Evolutionary conservation across 805 yeast species (phyloP).

Genomic region (Tetrapisispora taiwanensis): DNA sequence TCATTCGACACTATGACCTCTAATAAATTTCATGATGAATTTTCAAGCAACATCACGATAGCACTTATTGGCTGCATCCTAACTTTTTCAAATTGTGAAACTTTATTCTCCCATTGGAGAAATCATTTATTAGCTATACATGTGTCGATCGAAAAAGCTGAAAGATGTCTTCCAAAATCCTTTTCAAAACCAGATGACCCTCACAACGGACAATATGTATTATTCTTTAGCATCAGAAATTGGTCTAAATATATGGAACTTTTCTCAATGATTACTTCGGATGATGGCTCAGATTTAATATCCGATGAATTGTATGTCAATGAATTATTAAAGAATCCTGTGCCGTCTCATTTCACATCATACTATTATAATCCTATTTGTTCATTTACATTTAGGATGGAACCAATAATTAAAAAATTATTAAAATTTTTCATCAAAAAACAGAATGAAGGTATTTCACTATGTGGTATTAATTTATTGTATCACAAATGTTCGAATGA

Average conservation of each 20-base stretch:
- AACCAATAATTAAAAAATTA: not conserved
- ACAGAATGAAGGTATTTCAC: not conserved
- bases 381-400: not conserved
- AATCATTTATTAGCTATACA: conserved; percentile 5
- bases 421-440: not conserved
- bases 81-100: conserved; percentile 4
- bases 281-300: conserved; percentile 4
- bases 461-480: conserved; percentile 6
- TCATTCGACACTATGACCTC: not conserved
- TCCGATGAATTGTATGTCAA: not conserved
- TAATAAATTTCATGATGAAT: not conserved
- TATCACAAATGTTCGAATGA: conserved; percentile 3
- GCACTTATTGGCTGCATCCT: conserved; percentile 4
- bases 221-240: not conserved
- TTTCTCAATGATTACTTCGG: conserved; percentile 5
- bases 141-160: conserved; percentile 3
- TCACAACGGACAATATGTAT: not conserved
- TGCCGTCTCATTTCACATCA: not conserved
- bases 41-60: not conserved
- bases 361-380: not conserved
- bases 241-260: conserved; percentile 4
- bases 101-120: conserved; percentile 5
- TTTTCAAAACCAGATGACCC: not conserved
- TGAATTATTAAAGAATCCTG: not conserved
- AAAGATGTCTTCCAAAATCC: not conserved